A percentile compares a stretch with the other conserved stretches of the same genome.
These are phyloP conservation scores for Xylaria sp. DNA, from an alignment of 2,329 filamentous ascomycete genomes.

Conservation along the genomic window DNA sequence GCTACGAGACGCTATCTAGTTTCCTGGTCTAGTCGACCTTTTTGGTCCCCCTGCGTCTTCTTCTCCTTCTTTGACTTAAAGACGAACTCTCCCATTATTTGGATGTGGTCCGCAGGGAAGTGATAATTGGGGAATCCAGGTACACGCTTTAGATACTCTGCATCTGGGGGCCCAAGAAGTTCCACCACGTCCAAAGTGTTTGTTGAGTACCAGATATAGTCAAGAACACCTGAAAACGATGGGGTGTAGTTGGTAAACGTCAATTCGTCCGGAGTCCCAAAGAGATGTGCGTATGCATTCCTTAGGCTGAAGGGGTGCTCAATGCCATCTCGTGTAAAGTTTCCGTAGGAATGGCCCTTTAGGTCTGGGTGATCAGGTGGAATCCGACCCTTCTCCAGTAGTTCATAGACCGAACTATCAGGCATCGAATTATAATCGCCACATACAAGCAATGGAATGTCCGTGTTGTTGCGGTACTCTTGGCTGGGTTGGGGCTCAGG, in stretches of 20 bases:
- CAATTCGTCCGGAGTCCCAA: slow-evolving; percentile 84
- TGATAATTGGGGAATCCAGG: slow-evolving; percentile 95
- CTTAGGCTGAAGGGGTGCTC: slow-evolving; percentile 94
- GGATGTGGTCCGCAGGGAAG: slow-evolving; percentile 92
- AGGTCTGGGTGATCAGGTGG: slow-evolving; percentile 84
- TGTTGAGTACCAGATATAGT: slow-evolving; percentile 98
- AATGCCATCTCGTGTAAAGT: slow-evolving; percentile 91
- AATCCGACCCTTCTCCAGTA: slow-evolving; percentile 84
- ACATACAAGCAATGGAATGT: slow-evolving; percentile 91
- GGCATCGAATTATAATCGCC: slow-evolving; percentile 95
- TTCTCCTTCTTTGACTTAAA: slow-evolving; percentile 89
- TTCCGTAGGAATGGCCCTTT: slow-evolving; percentile 84
- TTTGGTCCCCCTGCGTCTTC: slow-evolving; percentile 59
- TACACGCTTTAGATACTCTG: slow-evolving; percentile 84
- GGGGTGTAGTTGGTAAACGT: slow-evolving; percentile 98
- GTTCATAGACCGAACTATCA: slow-evolving; percentile 89
- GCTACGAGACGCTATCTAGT: slow-evolving; percentile 26
- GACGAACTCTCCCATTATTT: slow-evolving; percentile 88
- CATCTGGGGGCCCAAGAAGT: slow-evolving; percentile 86
- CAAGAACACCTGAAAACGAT: slow-evolving; percentile 89
- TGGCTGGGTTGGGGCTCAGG: slow-evolving; percentile 81
- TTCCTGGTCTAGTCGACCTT: slow-evolving; percentile 40
- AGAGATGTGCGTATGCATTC: slow-evolving; percentile 86
- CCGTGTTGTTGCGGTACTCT: slow-evolving; percentile 85
- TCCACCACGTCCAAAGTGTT: slow-evolving; percentile 87